A percentile compares a stretch with the other conserved stretches of the same genome.
Evolutionary conservation across 1,139 yeast species (phyloP).

Genomic region (Hansenula sp.): DNA sequence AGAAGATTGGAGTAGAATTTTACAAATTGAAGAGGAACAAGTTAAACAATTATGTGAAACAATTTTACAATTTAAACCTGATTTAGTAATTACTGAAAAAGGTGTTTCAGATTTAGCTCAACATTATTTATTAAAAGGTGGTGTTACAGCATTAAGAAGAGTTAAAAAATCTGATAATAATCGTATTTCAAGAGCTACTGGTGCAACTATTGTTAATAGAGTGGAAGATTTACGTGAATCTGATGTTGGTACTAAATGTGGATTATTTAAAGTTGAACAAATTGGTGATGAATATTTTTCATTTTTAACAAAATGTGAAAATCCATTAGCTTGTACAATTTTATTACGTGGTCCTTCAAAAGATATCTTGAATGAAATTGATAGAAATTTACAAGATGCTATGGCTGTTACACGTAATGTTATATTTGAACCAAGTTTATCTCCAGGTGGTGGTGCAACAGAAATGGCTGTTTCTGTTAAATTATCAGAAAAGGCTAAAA

Average conservation of each 20-base stretch:
- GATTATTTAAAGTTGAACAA: constrained; percentile 85
- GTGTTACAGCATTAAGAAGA: constrained; percentile 89
- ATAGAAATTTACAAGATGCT: constrained; percentile 96
- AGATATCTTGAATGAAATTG: constrained; percentile 93
- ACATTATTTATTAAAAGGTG: constrained; percentile 90
- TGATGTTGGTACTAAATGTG: constrained; percentile 88
- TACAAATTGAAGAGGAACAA: constrained; percentile 98
- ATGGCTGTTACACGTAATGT: constrained; percentile 98
- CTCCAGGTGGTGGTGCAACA: constrained; percentile 99
- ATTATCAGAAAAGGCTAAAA: constrained; percentile 85
- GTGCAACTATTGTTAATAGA: constrained; percentile 95
- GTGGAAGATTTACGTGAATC: constrained; percentile 89
- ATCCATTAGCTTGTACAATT: constrained; percentile 93
- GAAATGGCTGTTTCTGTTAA: constrained; percentile 97
- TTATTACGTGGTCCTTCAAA: constrained; percentile 94
- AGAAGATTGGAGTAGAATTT: constrained; percentile 92
- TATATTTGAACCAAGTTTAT: constrained; percentile 85
- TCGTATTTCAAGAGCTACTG: constrained; percentile 95
- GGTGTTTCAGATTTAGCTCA: constrained; percentile 98
- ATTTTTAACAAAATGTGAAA: constrained; percentile 70
- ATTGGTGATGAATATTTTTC: constrained; percentile 98
- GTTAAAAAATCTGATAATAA: constrained; percentile 95
- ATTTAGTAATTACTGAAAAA: constrained; percentile 93
- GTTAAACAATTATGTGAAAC: constrained; percentile 83
- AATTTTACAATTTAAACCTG: constrained; percentile 82